Evolutionary conservation across 768 basidiomycete genomes (phyloP).

Genomic region (Cystofilobasidium macerans): DNA sequence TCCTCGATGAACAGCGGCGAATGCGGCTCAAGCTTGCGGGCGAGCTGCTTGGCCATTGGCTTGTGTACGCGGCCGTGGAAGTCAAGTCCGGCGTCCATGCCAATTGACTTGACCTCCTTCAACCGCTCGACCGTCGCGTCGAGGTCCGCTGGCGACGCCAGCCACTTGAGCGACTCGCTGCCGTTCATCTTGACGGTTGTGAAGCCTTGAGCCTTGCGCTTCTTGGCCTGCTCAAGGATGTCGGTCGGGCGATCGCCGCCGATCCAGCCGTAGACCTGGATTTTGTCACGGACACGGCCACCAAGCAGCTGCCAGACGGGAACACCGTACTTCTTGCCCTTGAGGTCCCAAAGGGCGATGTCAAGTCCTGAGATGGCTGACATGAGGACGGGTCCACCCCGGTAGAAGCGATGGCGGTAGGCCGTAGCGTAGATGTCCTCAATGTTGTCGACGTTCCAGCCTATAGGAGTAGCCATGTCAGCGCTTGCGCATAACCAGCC

Average conservation of each 20-base stretch:
- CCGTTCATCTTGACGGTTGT: slow-evolving; percentile 65
- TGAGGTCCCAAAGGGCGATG: slow-evolving; percentile 60
- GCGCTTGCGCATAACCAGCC: background rate
- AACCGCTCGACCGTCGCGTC: slow-evolving; percentile 49
- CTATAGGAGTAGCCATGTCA: background rate
- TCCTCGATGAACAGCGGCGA: slow-evolving; percentile 57
- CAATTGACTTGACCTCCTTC: slow-evolving; percentile 46
- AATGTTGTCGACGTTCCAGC: slow-evolving; percentile 42
- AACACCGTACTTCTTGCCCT: slow-evolving; percentile 63
- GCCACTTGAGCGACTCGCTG: slow-evolving; percentile 44
- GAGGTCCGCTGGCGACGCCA: slow-evolving; percentile 51
- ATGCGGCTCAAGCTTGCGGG: slow-evolving; percentile 50
- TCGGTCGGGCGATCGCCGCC: slow-evolving; percentile 44
- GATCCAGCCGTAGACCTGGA: slow-evolving; percentile 42
- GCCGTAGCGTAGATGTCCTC: slow-evolving; percentile 53
- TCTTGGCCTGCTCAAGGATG: slow-evolving; percentile 47
- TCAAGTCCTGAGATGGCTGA: slow-evolving; percentile 51
- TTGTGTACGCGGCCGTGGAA: slow-evolving; percentile 63
- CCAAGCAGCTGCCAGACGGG: slow-evolving; percentile 51
- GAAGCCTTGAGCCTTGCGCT: slow-evolving; percentile 54
- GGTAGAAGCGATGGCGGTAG: slow-evolving; percentile 59
- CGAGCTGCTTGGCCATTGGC: slow-evolving; percentile 59
- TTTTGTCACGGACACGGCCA: slow-evolving; percentile 20
- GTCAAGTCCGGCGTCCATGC: slow-evolving; percentile 42
- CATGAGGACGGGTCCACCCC: slow-evolving; percentile 37